phyloP scores from a whole-genome alignment of 2,329 filamentous ascomycete genomes.

The Monosporascus sp. region DNA sequence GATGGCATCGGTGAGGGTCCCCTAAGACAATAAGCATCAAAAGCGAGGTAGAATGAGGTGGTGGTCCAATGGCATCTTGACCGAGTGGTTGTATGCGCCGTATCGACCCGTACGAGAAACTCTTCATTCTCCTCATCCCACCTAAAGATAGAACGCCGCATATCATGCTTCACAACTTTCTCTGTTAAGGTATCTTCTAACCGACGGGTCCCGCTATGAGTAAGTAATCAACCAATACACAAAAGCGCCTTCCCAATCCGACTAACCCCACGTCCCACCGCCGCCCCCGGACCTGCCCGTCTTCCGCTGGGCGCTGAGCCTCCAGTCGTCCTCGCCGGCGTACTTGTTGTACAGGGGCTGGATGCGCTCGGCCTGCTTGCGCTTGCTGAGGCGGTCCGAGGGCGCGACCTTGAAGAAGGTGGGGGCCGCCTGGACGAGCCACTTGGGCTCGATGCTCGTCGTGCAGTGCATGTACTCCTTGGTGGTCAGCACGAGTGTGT shows the following conservation, averaged over 20 bases:
- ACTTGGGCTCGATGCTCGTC: slow-evolving; percentile 88
- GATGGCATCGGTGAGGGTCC: too few relatives aligned
- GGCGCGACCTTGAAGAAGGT: slow-evolving; percentile 98
- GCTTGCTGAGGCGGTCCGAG: slow-evolving; percentile 79
- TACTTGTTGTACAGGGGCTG: slow-evolving; percentile 94
- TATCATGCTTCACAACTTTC: too few relatives aligned
- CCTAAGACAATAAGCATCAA: too few relatives aligned
- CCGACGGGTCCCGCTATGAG: too few relatives aligned
- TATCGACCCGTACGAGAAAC: too few relatives aligned
- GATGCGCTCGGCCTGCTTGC: slow-evolving; percentile 90
- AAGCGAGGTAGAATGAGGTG: too few relatives aligned
- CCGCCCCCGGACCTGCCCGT: slow-evolving; percentile 76
- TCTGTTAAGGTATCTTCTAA: too few relatives aligned
- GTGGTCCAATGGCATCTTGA: too few relatives aligned
- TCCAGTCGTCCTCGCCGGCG: slow-evolving; percentile 90
- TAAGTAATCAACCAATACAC: too few relatives aligned
- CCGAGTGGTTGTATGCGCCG: too few relatives aligned
- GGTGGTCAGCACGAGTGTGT: slow-evolving; percentile 83
- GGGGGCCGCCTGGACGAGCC: slow-evolving; percentile 91
- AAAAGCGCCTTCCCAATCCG: not conserved
- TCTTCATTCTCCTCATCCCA: too few relatives aligned
- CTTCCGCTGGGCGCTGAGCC: slow-evolving; percentile 79
- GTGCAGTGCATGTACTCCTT: slow-evolving; percentile 98
- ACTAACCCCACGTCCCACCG: slow-evolving; percentile 86
- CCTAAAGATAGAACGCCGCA: too few relatives aligned